Base-by-base conservation (phyloP, 768 basidiomycete genomes). In the Suillus discolor region DNA sequence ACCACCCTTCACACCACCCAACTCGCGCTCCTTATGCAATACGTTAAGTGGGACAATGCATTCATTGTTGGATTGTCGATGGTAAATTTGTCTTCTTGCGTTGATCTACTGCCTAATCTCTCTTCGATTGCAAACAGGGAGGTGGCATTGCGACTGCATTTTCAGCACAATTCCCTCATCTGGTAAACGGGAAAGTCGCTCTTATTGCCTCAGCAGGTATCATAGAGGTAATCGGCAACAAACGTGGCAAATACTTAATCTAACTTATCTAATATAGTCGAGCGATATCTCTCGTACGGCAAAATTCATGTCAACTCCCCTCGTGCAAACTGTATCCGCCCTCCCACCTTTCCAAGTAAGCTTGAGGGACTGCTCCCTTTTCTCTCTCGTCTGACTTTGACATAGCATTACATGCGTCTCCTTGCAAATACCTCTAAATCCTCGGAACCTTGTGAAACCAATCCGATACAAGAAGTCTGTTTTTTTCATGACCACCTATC, bases 11-110 rank as follows among this genome's bases (percentile, higher is more conserved):
- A 89, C 72, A 87, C 87, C 1, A 87, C 86, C 0, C 92, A 94
- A 70, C 88, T 94, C n/a, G 93, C 93, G 0, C 82, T 93, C 7
- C 84, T 94, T 59, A 85, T 94, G 83, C 92, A 94, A 68, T 86
- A 93, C 67, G 75, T 93, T 55, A 83, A 81, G 62, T 94, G 92
- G 92, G 81, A 85, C 12, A 84, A 85, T 67, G 87, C 89, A 0
- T 77, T 83, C 62, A 75, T 94, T 45, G 85, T 85, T 0, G 92
- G 91, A 16, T 79, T 92, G 18, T 93, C 92, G 25, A 94, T 94
- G 93, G 91, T 88, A 63, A 15, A 63, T 60, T 18, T 57, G 6
- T 49, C 16, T 20, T 15, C 25, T 34, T 54, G 31, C 20, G 11
- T 65, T 42, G 53, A 18, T 66, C 28, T 7, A 12, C 16, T 12